Conservation (phyloP, 257 asterid species). For the Avicennia marina region DNA sequence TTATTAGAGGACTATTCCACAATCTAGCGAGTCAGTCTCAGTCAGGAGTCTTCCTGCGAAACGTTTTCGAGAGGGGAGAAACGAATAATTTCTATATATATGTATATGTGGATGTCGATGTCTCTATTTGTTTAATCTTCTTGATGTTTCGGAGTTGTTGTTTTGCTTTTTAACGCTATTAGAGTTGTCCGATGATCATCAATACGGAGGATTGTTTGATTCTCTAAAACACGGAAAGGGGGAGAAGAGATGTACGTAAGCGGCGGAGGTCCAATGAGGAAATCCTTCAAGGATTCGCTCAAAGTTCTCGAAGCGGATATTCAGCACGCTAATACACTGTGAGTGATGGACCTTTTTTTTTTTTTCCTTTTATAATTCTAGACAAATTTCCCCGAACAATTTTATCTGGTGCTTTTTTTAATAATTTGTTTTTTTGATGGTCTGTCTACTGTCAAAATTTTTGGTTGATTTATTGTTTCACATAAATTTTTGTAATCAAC, state of each 20-base stretch:
- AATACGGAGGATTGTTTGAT: constrained; percentile 23
- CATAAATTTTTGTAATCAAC: no score
- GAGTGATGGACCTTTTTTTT: constrained; percentile 6
- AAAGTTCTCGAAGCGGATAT: constrained; percentile 84
- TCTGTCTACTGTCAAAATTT: no score
- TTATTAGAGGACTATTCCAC: no score
- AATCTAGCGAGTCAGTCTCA: constrained; percentile 26
- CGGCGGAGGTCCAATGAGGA: constrained; percentile 59
- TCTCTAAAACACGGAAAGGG: background rate
- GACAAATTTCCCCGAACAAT: no score
- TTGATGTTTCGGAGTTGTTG: no score
- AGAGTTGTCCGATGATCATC: background rate
- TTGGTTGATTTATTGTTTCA: background rate
- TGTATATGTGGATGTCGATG: no score
- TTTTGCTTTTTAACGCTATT: no score
- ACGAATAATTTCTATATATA: no score
- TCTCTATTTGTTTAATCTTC: background rate
- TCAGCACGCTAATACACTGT: constrained; percentile 89
- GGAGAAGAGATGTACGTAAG: constrained; percentile 35
- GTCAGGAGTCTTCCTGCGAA: constrained; percentile 23
- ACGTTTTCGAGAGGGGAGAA: background rate
- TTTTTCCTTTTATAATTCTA: background rate
- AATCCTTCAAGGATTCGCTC: constrained; percentile 76
- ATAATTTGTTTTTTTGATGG: background rate
- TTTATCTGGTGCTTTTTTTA: background rate